These are phyloP conservation scores for Phytophthora sansomeana DNA, from an alignment of 352 stramenopile genomes.

Conservation along the genomic window DNA sequence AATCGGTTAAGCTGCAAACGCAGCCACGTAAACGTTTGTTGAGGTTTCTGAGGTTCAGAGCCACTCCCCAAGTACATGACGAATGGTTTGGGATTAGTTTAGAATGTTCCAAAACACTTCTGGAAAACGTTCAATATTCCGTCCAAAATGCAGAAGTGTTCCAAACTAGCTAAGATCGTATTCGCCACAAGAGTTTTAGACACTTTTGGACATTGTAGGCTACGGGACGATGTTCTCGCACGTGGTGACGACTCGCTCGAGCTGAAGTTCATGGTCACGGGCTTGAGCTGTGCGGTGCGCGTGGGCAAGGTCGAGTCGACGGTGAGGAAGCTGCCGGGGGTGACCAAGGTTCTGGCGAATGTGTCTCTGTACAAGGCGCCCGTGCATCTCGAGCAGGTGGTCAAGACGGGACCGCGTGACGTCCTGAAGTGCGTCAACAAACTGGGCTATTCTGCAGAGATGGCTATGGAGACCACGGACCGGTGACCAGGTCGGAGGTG, in stretches of 20 bases:
- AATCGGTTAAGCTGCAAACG: slow-evolving; percentile 86
- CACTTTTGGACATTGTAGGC: no score
- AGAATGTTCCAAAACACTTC: neutral
- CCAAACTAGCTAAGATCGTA: neutral
- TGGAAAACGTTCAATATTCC: neutral
- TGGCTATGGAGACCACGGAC: slow-evolving; percentile 62
- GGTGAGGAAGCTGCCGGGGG: slow-evolving; percentile 68
- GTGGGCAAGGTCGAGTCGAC: slow-evolving; percentile 73
- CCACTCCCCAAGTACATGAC: no score
- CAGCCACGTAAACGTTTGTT: no score
- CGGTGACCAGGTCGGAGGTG: slow-evolving; percentile 79
- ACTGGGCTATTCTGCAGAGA: slow-evolving; percentile 68
- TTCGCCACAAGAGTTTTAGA: neutral
- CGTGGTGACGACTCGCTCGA: slow-evolving; percentile 80
- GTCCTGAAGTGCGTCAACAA: slow-evolving; percentile 75
- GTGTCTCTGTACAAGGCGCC: slow-evolving; percentile 71
- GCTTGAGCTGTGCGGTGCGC: slow-evolving; percentile 71
- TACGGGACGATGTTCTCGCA: slow-evolving; percentile 67
- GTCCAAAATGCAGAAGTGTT: neutral
- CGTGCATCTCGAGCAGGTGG: slow-evolving; percentile 85
- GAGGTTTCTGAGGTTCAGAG: no score
- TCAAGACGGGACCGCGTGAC: slow-evolving; percentile 72
- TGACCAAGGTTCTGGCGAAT: slow-evolving; percentile 77
- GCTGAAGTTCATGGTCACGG: slow-evolving; percentile 80
- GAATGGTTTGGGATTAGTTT: neutral